Evolutionary conservation across 208 protist species (phyloP), one percentile per base, ranked within the genome.

Genomic region (Leishmania tarentolae): DNA sequence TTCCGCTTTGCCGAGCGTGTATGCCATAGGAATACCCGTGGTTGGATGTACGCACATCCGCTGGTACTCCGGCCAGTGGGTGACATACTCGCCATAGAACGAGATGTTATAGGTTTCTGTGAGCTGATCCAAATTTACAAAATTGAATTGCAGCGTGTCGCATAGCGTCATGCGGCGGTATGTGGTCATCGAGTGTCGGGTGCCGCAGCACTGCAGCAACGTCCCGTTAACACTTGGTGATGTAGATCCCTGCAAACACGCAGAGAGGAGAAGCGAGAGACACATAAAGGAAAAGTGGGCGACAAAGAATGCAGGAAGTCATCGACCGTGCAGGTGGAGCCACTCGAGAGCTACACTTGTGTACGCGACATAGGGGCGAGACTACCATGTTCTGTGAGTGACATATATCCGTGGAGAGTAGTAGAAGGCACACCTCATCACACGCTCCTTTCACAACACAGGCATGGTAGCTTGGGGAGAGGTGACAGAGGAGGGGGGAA

Each of bases 81-180:
- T 97, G 56, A 99, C 80, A 88, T 99, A 99, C 84, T 99, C 94
- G 52, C 98, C 92, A 79, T 99, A 99, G 84, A 99, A 99, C 6
- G 85, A 86, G 9, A 98, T 91, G 79, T 98, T 98, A 90, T 99
- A 99, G 80, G 98, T 99, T 83, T 99, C 98, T 6, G 99, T 99
- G 6, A 99, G 87, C 47, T 96, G 88, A 90, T 99, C 99, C 44
- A 99, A 83, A 86, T 99, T 99, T 9, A 99, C 93, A 89, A 97
- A 98, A 83, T 99, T 99, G 83, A 99, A 99, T 35, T 74, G 75
- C 85, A 99, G 93, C 56, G 99, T 92, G 85, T 99, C 99, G 37
- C 91, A 90, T 19, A 98, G 83, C 19, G 73, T 90, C 88, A 99
- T 99, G 78, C 93, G 88, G 56, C 97, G 85, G 63, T 98, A 95